Conservation (phyloP, 805 yeast genomes). For the Metschnikowia hibisci region DNA sequence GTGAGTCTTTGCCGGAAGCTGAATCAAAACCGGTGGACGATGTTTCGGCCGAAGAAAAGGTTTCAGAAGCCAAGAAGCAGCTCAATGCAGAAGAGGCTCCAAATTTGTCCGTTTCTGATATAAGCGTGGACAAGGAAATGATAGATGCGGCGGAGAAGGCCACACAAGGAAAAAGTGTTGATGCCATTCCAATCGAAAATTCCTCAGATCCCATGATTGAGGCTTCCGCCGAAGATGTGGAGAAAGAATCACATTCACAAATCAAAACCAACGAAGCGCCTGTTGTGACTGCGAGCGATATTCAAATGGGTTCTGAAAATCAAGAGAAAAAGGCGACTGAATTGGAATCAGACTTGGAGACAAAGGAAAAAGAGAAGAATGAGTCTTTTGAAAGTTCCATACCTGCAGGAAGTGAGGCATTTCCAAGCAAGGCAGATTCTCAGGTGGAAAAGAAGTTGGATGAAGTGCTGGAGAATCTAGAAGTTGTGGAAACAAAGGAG, state of each 20-base stretch:
- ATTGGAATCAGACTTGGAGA: slow-evolving; percentile 6
- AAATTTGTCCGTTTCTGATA: slow-evolving; percentile 6
- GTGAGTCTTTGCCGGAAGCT: no score
- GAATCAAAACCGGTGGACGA: slow-evolving; percentile 10
- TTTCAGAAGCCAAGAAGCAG: slow-evolving; percentile 8
- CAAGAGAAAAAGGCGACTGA: slow-evolving; percentile 7
- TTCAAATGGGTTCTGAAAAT: not conserved
- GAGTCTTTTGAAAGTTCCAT: not conserved
- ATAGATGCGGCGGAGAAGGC: not conserved
- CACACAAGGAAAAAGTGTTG: not conserved
- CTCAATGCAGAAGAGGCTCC: slow-evolving; percentile 6
- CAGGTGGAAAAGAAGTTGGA: slow-evolving; percentile 1
- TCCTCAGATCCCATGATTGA: not conserved
- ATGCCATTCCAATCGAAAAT: not conserved
- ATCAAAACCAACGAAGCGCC: slow-evolving; percentile 8
- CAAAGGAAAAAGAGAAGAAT: not conserved
- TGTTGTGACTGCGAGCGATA: not conserved
- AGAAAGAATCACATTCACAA: slow-evolving; percentile 17
- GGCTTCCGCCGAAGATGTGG: slow-evolving; percentile 13
- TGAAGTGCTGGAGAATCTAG: not conserved
- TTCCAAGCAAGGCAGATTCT: not conserved
- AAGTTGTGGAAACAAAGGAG: not conserved
- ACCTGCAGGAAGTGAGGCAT: not conserved
- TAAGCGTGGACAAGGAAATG: slow-evolving; percentile 1
- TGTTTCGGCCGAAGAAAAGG: slow-evolving; percentile 16